phyloP scores from a whole-genome alignment of 352 stramenopile genomes.

The Poterioochromonas sp. region DNA sequence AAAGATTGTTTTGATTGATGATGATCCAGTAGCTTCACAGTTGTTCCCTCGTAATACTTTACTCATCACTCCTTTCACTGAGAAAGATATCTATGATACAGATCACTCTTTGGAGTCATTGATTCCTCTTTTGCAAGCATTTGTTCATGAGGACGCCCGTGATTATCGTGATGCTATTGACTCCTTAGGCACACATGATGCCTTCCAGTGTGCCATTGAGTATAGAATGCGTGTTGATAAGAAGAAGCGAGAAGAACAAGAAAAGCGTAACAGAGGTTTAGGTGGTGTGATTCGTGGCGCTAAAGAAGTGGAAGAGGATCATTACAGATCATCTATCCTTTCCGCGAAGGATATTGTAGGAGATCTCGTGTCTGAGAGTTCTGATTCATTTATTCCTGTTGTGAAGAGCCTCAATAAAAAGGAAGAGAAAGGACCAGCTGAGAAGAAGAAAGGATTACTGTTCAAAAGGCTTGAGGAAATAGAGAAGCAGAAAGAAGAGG shows the following conservation, averaged over 20 bases:
- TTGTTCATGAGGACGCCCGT: slow-evolving; percentile 24
- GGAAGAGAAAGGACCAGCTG: background rate
- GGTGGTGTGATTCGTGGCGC: background rate
- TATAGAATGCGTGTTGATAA: slow-evolving; percentile 18
- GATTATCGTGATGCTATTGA: slow-evolving; percentile 11
- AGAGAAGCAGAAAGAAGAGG: slow-evolving; percentile 35
- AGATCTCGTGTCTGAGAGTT: background rate
- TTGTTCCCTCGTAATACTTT: slow-evolving; percentile 32
- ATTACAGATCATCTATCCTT: background rate
- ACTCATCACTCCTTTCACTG: slow-evolving; percentile 1
- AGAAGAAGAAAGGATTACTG: slow-evolving; percentile 33
- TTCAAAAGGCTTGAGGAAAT: slow-evolving; percentile 21
- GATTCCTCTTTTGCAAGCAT: slow-evolving; percentile 31
- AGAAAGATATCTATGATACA: slow-evolving; percentile 18
- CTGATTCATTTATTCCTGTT: background rate
- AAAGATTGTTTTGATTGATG: slow-evolving; percentile 33
- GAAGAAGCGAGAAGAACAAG: background rate
- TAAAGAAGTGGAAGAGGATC: slow-evolving; percentile 4
- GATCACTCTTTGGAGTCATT: background rate
- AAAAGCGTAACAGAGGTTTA: slow-evolving; percentile 26
- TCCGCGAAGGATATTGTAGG: slow-evolving; percentile 20
- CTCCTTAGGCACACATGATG: slow-evolving; percentile 30
- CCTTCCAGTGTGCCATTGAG: background rate
- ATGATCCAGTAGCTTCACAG: slow-evolving; percentile 12
- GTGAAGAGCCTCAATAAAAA: background rate